Evolutionary conservation across 2,329 filamentous ascomycete genomes (phyloP), one percentile per base, ranked within the genome.

Genomic region (Fusarium sp.): DNA sequence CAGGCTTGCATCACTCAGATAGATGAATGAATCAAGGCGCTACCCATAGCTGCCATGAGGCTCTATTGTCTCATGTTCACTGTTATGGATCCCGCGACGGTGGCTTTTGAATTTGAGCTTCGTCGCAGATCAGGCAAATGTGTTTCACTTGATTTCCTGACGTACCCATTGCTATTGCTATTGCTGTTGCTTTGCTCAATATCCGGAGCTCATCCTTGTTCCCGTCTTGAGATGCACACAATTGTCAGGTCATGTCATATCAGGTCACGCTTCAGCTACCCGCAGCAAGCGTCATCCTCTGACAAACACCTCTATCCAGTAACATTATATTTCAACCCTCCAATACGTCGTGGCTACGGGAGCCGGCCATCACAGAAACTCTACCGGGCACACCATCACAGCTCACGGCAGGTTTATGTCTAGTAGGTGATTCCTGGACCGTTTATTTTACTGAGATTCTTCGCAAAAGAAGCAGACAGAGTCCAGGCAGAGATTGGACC

Each of bases 241-340:
- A 66, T 51, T 68, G 57, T 71, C 69, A 72, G 64, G 70, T 69
- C 72, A 74, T 67, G 70, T 73, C 72, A 74, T 74, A 66, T 70
- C 72, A 74, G 72, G 72, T 74, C 72, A 74, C 70, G 70, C 70
- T 72, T 61, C 43, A 52, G 46, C 57, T 53, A 57, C 53, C 53
- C 41, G 58, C 58, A 55, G 56, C 40, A 72, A 72, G 53, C 61
- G 67, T 60, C 71, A 71, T 69, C 57, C 69, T 63, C 58, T 53
- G 53, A 40, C 57, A 69, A 43, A 39, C 55, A 35, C n/a, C 36
- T 40, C 54, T 50, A 53, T 62, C 71, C 71, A 73, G 67, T 73
- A 59, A 45, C 21, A 39, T 70, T 57, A 41, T 37, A 21, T 49
- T 33, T 60, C 63, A 63, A 71, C 70, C 68, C 71, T 72, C 71